phyloP scores from a whole-genome alignment of 2,329 filamentous ascomycete genomes.

The Venturia carpophila region DNA sequence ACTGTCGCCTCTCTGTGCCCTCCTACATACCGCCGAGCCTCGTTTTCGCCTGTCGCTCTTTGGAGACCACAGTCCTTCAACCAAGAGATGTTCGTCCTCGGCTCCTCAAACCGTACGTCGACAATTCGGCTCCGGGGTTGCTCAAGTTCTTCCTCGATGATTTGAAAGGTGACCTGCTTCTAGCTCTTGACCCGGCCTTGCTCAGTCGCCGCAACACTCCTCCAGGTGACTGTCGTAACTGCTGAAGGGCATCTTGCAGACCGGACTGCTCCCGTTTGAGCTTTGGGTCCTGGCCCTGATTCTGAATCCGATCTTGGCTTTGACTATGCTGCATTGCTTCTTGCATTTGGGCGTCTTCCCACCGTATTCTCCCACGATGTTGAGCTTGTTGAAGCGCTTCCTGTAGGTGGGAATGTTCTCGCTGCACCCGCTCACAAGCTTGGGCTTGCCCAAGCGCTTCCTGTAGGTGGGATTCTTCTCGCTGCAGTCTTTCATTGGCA shows the following conservation, averaged over 20 bases:
- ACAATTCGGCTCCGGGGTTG: neutral
- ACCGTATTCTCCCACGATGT: neutral
- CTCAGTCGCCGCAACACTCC: constrained; percentile 5
- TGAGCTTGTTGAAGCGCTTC: neutral
- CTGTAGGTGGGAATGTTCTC: neutral
- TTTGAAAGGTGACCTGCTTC: constrained; percentile 9
- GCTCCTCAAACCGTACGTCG: neutral
- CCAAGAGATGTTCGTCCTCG: constrained; percentile 7
- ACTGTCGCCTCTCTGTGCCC: neutral
- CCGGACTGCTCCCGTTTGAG: constrained; percentile 1
- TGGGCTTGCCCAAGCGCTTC: neutral
- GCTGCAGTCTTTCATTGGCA: neutral
- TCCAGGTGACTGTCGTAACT: constrained; percentile 2
- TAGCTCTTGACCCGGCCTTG: neutral
- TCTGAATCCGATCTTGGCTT: neutral
- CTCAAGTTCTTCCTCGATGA: constrained; percentile 6
- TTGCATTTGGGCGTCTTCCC: constrained; percentile 13
- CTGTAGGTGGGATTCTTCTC: constrained; percentile 13
- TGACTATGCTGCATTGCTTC: neutral
- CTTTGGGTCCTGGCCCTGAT: neutral
- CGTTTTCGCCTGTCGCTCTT: neutral
- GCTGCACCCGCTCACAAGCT: neutral
- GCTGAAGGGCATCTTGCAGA: neutral
- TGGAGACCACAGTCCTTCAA: neutral
- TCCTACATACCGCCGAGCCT: neutral